Evolutionary conservation across 352 stramenopile genomes (phyloP).

Genomic region (Phytophthora ramorum): DNA sequence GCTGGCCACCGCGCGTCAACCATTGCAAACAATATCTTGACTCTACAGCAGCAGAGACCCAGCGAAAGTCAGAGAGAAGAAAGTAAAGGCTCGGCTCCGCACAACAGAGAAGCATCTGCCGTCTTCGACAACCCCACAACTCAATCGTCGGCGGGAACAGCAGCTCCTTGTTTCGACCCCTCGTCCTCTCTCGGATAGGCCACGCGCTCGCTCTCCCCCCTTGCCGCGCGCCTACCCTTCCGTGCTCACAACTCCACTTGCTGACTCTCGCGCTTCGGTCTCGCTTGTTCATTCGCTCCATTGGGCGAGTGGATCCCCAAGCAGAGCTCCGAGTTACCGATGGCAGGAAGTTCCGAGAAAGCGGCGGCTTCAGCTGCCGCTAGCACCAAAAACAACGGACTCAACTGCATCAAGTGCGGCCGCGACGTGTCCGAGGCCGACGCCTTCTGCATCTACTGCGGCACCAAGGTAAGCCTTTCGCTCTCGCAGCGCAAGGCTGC

Average conservation of each 20-base stretch:
- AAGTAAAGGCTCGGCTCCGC: slow-evolving; percentile 33
- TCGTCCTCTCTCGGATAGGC: slow-evolving; percentile 26
- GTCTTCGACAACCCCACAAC: slow-evolving; percentile 22
- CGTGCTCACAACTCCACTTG: slow-evolving; percentile 59
- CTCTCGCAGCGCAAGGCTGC: slow-evolving; percentile 59
- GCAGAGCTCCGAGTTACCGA: slow-evolving; percentile 31
- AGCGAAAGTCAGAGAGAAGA: neutral
- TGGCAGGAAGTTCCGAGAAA: slow-evolving; percentile 79
- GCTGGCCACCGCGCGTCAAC: neutral
- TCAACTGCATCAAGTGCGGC: slow-evolving; percentile 80
- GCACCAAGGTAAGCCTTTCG: slow-evolving; percentile 82
- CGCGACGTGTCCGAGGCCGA: slow-evolving; percentile 76
- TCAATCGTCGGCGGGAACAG: slow-evolving; percentile 30
- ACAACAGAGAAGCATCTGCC: slow-evolving; percentile 30
- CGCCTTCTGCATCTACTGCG: slow-evolving; percentile 90
- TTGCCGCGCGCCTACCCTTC: neutral
- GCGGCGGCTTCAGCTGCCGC: slow-evolving; percentile 39
- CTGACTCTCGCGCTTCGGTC: slow-evolving; percentile 47
- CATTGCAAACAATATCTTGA: neutral
- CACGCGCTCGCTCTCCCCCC: slow-evolving; percentile 12
- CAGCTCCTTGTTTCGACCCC: slow-evolving; percentile 20
- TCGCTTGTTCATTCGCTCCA: slow-evolving; percentile 15
- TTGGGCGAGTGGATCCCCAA: slow-evolving; percentile 7
- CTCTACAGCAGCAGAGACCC: neutral
- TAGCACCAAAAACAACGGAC: slow-evolving; percentile 50